Evolutionary conservation across 2,329 filamentous ascomycete genomes (phyloP), one percentile per base, ranked within the genome.

Genomic region (Ophiocordyceps unilateralis): DNA sequence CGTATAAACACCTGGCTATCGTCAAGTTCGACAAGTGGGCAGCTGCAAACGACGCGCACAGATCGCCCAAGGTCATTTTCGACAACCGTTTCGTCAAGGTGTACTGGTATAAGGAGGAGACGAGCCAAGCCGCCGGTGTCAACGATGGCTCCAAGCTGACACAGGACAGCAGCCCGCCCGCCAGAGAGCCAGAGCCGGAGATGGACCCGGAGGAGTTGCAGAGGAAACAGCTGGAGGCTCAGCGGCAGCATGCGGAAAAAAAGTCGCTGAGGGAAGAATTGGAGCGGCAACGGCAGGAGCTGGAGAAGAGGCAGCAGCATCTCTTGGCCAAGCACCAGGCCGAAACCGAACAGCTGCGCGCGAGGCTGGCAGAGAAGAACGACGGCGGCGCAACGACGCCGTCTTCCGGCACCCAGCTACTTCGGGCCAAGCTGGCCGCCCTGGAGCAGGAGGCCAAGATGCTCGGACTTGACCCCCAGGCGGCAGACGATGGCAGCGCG

Each of bases 21-120:
- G 68, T 91, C 48, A 81, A 78, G 50, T 91, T 71, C 51, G 70
- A 76, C 41, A 69, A 68, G 37, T 82, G 79, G 70, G 68, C 69
- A 7, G 62, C 74, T 14, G 84, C 84, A 14, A 74, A 77, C 46
- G 71, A 73, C 15, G 84, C 84, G 2, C 86, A 84, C 56, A 70
- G 72, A 40, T 87, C 81, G 9, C 83, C 84, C 0, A 86, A 86
- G 54, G 79, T 78, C 40, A 79, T 91, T 39, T 91, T 89, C 54
- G 81, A 88, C 52, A 91, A 89, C 51, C 70, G 84, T 11, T 91
- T 91, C 51, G 84, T 91, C 41, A 88, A 86, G 52, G 80, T 89
- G 0, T 87, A 81, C 52, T 89, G 83, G 83, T 71, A 76, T 54
- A 80, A 76, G 50, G 69, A 72, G 6, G 68, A 70, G 22, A 59